phyloP scores from a whole-genome alignment of 306 rosid genomes.

The Arachis hypogaea region DNA sequence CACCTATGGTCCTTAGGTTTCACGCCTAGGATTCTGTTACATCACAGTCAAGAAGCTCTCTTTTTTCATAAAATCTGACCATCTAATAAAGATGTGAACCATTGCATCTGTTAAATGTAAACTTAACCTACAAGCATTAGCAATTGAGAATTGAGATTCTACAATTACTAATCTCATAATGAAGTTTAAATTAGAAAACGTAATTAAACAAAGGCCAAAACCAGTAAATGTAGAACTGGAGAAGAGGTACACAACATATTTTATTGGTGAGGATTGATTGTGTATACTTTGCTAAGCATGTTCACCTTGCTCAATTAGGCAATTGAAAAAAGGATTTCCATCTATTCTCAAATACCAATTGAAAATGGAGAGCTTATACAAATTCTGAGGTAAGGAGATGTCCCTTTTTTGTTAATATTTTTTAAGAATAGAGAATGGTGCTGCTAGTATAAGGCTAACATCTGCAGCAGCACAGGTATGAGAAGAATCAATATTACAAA shows the following conservation, averaged over 20 bases:
- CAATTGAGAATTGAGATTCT: conserved; percentile 5
- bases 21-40: conserved; percentile 22
- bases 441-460: conserved; percentile 61
- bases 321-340: conserved; percentile 91
- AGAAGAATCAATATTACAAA: conserved; percentile 81
- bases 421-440: conserved; percentile 32
- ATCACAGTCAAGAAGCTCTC: conserved; percentile 18
- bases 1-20: conserved; percentile 23
- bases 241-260: neutral
- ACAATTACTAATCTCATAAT: neutral
- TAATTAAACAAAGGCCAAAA: neutral
- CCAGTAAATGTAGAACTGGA: neutral
- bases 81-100: neutral
- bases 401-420: conserved; percentile 22
- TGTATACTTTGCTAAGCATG: conserved; percentile 36
- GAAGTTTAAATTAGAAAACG: neutral
- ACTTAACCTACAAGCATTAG: conserved; percentile 10
- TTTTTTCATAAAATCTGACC: conserved; percentile 19
- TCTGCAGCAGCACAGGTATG: conserved; percentile 96
- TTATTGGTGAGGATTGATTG: conserved; percentile 20
- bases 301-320: conserved; percentile 63
- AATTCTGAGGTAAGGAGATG: conserved; percentile 78
- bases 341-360: conserved; percentile 86
- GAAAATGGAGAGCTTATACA: conserved; percentile 97
- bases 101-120: conserved; percentile 10